These are phyloP conservation scores for Melanomma pulvis-pyrius DNA, from an alignment of 495 filamentous ascomycete species.

Conservation along the genomic window DNA sequence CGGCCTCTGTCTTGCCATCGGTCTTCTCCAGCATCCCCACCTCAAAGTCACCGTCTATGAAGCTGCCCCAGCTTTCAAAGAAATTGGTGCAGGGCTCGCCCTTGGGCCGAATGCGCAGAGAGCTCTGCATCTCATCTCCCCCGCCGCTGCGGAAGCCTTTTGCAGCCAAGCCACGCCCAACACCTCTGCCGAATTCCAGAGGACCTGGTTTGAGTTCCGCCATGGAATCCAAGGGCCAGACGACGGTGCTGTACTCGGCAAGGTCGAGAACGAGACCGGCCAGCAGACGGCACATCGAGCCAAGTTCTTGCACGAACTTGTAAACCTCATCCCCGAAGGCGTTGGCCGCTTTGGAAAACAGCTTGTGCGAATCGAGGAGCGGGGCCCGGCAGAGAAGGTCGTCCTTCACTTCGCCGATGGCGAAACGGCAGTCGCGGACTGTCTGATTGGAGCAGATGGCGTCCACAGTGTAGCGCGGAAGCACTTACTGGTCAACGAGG, in stretches of 20 bases:
- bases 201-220: slow-evolving; percentile 27
- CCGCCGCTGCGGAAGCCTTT: slow-evolving; percentile 8
- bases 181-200: slow-evolving; percentile 34
- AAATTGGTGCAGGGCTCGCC: slow-evolving; percentile 35
- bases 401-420: slow-evolving; percentile 43
- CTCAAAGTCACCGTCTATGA: slow-evolving; percentile 58
- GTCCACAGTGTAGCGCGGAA: slow-evolving; percentile 19
- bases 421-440: slow-evolving; percentile 36
- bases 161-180: slow-evolving; percentile 41
- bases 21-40: slow-evolving; percentile 17
- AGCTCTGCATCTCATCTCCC: slow-evolving; percentile 23
- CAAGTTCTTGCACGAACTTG: slow-evolving; percentile 54
- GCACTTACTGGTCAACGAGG: neutral
- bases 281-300: slow-evolving; percentile 46
- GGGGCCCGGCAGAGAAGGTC: slow-evolving; percentile 20
- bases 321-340: slow-evolving; percentile 51
- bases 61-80: slow-evolving; percentile 50
- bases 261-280: neutral
- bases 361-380: slow-evolving; percentile 31
- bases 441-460: slow-evolving; percentile 39
- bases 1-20: slow-evolving; percentile 32
- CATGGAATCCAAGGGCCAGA: slow-evolving; percentile 16
- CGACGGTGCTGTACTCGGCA: slow-evolving; percentile 5
- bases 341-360: slow-evolving; percentile 43
- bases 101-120: slow-evolving; percentile 32